A percentile compares a stretch with the other conserved stretches of the same genome.
phyloP scores from a whole-genome alignment of 139 green algal species.

The Coccomyxa sp. region DNA sequence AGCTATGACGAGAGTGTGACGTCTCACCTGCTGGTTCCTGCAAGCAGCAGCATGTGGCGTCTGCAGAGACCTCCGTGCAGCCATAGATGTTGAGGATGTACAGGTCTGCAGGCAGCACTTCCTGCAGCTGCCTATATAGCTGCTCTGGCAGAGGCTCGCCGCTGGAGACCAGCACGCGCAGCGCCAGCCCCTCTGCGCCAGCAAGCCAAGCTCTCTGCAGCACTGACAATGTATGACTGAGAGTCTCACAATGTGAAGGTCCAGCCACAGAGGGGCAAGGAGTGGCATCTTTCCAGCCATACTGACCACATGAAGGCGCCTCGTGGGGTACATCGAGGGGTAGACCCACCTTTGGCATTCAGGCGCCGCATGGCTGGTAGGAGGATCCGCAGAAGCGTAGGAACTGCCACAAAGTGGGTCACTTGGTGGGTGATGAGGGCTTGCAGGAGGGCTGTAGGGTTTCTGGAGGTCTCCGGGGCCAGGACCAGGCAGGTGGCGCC shows the following conservation, averaged over 20 bases:
- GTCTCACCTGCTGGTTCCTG: not conserved
- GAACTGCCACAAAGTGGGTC: conserved; percentile 46
- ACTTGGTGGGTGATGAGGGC: conserved; percentile 27
- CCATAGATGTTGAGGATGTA: conserved; percentile 60
- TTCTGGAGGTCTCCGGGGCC: not conserved
- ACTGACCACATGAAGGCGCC: too few species aligned
- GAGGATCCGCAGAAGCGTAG: conserved; percentile 39
- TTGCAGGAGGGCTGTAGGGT: conserved; percentile 19
- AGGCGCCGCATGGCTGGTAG: conserved; percentile 6
- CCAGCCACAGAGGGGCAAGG: not conserved
- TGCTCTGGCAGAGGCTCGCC: conserved; percentile 40
- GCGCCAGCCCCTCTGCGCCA: conserved; percentile 1
- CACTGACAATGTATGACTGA: not conserved
- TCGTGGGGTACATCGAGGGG: too few species aligned
- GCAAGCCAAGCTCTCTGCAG: not conserved
- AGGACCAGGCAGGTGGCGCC: conserved; percentile 16
- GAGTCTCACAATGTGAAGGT: not conserved
- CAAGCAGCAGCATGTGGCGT: conserved; percentile 25
- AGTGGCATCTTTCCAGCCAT: too few species aligned
- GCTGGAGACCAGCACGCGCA: conserved; percentile 44
- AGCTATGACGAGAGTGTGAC: too few species aligned
- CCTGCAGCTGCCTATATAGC: conserved; percentile 29
- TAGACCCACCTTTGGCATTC: too few species aligned
- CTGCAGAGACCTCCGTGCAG: conserved; percentile 45
- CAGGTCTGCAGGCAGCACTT: conserved; percentile 12